Evolutionary conservation across 2,329 filamentous ascomycete species (phyloP).

Genomic region (Phyllosticta citrichinensis): DNA sequence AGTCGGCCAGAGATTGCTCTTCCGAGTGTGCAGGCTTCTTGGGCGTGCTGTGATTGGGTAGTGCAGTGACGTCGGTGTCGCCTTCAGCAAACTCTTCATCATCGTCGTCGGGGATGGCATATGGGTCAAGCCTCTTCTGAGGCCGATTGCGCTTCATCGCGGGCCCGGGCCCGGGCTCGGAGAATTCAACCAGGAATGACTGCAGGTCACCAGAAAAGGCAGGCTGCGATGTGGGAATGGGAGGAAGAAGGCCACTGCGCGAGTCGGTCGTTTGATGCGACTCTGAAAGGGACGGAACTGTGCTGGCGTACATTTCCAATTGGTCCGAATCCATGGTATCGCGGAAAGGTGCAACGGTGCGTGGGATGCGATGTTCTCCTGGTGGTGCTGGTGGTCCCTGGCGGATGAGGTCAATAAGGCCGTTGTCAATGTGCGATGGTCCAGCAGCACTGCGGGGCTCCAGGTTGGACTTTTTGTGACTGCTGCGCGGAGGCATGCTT

Average conservation of each 20-base stretch:
- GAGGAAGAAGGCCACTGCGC: conserved; percentile 53
- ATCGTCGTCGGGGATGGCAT: conserved; percentile 64
- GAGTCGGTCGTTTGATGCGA: conserved; percentile 52
- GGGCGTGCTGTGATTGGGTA: conserved; percentile 27
- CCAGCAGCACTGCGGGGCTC: conserved; percentile 58
- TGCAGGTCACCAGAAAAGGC: conserved; percentile 27
- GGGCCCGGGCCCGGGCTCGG: neutral
- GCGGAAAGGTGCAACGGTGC: conserved; percentile 75
- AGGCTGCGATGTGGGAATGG: conserved; percentile 23
- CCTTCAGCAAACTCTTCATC: conserved; percentile 36
- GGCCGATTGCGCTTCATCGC: conserved; percentile 23
- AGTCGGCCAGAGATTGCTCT: conserved; percentile 50
- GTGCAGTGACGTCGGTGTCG: conserved; percentile 42
- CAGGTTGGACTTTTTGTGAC: conserved; percentile 19
- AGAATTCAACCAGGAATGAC: conserved; percentile 16
- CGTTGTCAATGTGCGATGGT: conserved; percentile 60
- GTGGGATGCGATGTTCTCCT: conserved; percentile 62
- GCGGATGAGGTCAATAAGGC: conserved; percentile 91
- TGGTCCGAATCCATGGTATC: conserved; percentile 82
- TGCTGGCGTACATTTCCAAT: conserved; percentile 15
- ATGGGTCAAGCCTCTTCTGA: conserved; percentile 75
- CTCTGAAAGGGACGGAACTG: conserved; percentile 21
- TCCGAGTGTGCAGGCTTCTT: conserved; percentile 13
- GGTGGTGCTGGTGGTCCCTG: conserved; percentile 59
- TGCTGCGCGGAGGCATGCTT: neutral